Evolutionary conservation across 202 grass and related monocot genomes (phyloP), one percentile per base, ranked within the genome.

Genomic region (Schoenoplectus tabernaemontani): DNA sequence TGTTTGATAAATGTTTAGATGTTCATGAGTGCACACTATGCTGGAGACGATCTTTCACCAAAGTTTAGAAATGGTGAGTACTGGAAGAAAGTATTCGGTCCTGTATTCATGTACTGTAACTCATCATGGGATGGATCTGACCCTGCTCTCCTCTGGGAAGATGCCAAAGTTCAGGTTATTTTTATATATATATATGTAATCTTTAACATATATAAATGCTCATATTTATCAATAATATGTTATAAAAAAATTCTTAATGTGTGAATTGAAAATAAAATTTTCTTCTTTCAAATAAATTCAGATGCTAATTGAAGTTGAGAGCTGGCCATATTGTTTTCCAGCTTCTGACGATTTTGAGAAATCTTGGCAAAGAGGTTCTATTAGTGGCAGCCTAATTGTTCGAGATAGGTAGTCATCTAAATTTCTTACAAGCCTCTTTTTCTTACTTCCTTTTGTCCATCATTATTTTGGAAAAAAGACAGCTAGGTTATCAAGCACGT

Each of bases 121-220:
- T 97, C 94, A 12, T 74, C 85, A 83, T 74, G 61, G 61, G 86
- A 90, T 51, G 80, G 84, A 77, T 81, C 59, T 77, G 86, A 97
- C 54, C 89, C 87, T 47, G 88, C 84, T 84, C 68, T 84, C 33
- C 89, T 97, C 17, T 97, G 91, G 91, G 85, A 97, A 69, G 94
- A 93, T 82, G 94, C 94, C 76, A 97, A 97, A 85, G 85, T 87
- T 87, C 94, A 97, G 94, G 94, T n/a, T n/a, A n/a, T n/a, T n/a
- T n/a, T 90, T 76, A 77, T 78, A 81, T 65, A 61, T 84, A 82
- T 28, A 78, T 58, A 24, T 65, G 3, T 39, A 9, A 57, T 26
- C 1, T 78, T 44, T 78, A 43, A 37, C 57, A 59, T 78, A 23
- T n/a, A n/a, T n/a, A n/a, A n/a, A n/a, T n/a, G n/a, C n/a, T n/a